Percentiles rank a stretch among this genome's conserved stretches.
Evolutionary conservation across 2,329 filamentous ascomycete species (phyloP).

Genomic region (Pseudogymnoascus sp.): DNA sequence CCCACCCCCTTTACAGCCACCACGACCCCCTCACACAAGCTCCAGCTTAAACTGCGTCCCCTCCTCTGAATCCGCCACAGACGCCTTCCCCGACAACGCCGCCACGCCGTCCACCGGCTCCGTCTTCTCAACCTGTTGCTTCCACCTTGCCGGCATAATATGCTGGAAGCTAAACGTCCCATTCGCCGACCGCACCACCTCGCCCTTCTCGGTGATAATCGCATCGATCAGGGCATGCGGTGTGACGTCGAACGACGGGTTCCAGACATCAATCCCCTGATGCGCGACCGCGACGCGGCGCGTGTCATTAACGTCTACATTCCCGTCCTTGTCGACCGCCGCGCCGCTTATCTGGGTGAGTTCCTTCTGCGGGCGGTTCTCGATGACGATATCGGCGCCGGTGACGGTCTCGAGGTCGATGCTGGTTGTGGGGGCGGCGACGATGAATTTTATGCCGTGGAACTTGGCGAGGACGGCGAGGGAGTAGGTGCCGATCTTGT

Average conservation of each 20-base stretch:
- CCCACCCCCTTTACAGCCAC: background rate
- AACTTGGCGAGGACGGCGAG: conserved; percentile 83
- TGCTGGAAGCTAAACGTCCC: conserved; percentile 61
- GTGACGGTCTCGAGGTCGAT: conserved; percentile 78
- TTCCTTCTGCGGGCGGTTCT: conserved; percentile 75
- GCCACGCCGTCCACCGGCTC: background rate
- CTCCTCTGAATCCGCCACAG: conserved; percentile 14
- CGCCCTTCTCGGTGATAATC: conserved; percentile 86
- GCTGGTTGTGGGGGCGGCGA: conserved; percentile 89
- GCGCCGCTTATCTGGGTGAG: conserved; percentile 80
- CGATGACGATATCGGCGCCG: conserved; percentile 78
- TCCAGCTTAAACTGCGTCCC: conserved; percentile 19
- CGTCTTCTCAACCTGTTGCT: conserved; percentile 17
- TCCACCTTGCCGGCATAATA: conserved; percentile 51
- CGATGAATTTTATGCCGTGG: conserved; percentile 88
- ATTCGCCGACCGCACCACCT: conserved; percentile 66
- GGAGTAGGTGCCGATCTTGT: conserved; percentile 95
- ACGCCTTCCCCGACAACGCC: background rate
- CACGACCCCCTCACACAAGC: background rate
- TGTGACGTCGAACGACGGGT: conserved; percentile 94
- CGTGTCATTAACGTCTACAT: conserved; percentile 53
- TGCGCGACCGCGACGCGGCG: conserved; percentile 74
- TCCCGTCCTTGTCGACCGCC: conserved; percentile 55
- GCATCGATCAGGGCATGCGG: conserved; percentile 84
- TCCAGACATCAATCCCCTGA: conserved; percentile 79